phyloP scores from a whole-genome alignment of 2,329 filamentous ascomycete species.

The Diaporthe sp. region DNA sequence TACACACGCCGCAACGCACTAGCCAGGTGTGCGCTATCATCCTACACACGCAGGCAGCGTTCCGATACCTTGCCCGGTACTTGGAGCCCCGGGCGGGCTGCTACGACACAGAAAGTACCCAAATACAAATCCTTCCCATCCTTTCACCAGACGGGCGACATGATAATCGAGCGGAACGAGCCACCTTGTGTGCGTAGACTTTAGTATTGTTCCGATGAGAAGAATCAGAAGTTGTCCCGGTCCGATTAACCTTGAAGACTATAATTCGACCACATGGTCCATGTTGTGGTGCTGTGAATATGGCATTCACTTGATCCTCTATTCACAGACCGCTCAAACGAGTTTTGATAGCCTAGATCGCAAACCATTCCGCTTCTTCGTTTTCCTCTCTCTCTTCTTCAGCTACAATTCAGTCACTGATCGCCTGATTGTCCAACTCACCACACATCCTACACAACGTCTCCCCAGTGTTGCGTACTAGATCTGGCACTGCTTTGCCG shows the following conservation, averaged over 20 bases:
- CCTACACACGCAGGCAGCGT: not conserved
- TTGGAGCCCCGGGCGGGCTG: too few species aligned
- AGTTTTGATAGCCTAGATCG: not conserved
- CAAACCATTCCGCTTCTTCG: not conserved
- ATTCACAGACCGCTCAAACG: not conserved
- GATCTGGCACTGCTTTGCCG: not conserved
- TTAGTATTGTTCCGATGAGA: not conserved
- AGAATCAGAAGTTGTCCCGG: not conserved
- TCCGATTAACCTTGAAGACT: not conserved
- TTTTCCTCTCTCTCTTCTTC: not conserved
- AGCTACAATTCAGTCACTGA: too few species aligned
- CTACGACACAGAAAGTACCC: not conserved
- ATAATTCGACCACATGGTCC: not conserved
- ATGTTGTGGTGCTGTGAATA: not conserved
- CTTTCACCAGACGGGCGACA: not conserved
- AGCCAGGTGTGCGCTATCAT: not conserved
- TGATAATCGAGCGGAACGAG: not conserved
- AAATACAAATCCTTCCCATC: conserved; percentile 7
- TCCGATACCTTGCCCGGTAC: conserved; percentile 2
- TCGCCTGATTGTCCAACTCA: not conserved
- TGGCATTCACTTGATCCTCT: not conserved
- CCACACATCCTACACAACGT: not conserved
- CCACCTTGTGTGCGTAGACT: not conserved
- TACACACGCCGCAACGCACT: not conserved
- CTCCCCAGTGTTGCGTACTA: not conserved